Evolutionary conservation across 225 moss, liverwort and hornwort species (phyloP), one percentile per base, ranked within the genome.

Genomic region (Physcomitrium patens): DNA sequence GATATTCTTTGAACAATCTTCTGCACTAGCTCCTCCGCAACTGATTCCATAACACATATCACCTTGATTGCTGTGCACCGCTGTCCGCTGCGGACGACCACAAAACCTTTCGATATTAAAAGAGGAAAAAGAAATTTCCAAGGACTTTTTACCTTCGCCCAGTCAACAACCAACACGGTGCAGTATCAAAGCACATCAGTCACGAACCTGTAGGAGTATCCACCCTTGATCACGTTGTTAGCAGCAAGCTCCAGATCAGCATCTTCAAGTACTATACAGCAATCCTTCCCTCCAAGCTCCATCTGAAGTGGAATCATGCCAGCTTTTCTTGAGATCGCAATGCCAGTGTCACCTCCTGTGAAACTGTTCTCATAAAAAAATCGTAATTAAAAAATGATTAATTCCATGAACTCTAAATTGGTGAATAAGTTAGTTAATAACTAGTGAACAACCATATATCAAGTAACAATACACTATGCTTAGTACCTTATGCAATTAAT

Each of bases 231-330:
- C 43, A 94, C 89, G 41, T 92, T 88, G 56, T 86, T 83, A 14
- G 92, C 94, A 48, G 92, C 92, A 61, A 94, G 79, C 22, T 92
- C 92, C 17, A 94, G 63, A 71, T 92, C 94, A 26, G 94, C 94
- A 72, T 92, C 94, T 41, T 83, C 83, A 67, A 79, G 76, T 18
- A 94, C 94, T 52, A 94, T 89, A 73, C 92, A 92, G 7, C 92
- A 90, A 63, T 92, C 94, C 74, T 94, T 94, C 55, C 94, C 94
- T 60, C 94, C 92, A 14, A 94, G 82, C 77, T 92, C 94, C 94
- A 92, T 94, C 69, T 94, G 94, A 45, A 94, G 85, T 23, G 94
- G 94, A n/a, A 94, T 85, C 94, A 94, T 94, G 46, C 89, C 86
- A 26, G 90, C 85, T 77, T 92, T 94, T 65, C 78, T 89, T 26